Evolutionary conservation across 352 stramenopile species (phyloP).

Genomic region (Phytophthora tubulina): DNA sequence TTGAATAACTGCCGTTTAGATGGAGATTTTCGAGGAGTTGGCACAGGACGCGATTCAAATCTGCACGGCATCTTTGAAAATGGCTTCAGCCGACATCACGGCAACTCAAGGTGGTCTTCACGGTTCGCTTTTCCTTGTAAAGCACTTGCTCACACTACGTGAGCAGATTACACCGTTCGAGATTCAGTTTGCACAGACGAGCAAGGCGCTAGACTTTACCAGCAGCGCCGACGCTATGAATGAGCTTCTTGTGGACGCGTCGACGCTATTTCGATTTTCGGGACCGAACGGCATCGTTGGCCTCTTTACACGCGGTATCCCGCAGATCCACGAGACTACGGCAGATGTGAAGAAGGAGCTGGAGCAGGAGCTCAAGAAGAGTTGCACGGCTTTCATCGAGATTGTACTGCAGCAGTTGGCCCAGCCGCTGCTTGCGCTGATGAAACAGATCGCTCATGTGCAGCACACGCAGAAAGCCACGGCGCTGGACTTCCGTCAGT

Average conservation of each 20-base stretch:
- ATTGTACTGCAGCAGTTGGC: slow-evolving; percentile 71
- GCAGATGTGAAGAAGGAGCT: slow-evolving; percentile 85
- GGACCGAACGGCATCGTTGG: slow-evolving; percentile 66
- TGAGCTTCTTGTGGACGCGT: slow-evolving; percentile 72
- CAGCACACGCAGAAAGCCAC: slow-evolving; percentile 53
- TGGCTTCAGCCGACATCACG: slow-evolving; percentile 74
- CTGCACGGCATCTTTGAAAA: slow-evolving; percentile 80
- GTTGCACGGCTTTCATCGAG: slow-evolving; percentile 85
- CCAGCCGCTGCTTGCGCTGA: slow-evolving; percentile 59
- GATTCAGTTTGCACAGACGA: slow-evolving; percentile 79
- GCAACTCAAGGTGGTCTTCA: slow-evolving; percentile 63
- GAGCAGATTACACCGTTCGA: slow-evolving; percentile 90
- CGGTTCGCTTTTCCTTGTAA: slow-evolving; percentile 81
- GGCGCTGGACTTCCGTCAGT: slow-evolving; percentile 54
- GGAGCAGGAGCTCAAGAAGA: slow-evolving; percentile 83
- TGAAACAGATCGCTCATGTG: slow-evolving; percentile 72
- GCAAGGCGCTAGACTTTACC: slow-evolving; percentile 81
- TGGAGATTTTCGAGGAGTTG: slow-evolving; percentile 88
- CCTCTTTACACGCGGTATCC: slow-evolving; percentile 75
- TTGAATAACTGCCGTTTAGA: slow-evolving; percentile 40
- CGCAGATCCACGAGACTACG: slow-evolving; percentile 81
- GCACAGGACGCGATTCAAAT: slow-evolving; percentile 87
- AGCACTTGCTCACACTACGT: slow-evolving; percentile 83
- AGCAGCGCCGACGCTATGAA: slow-evolving; percentile 80
- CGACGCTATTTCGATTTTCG: slow-evolving; percentile 72